phyloP scores from a whole-genome alignment of 2,329 filamentous ascomycete genomes.

The Aspergillus jensenii region DNA sequence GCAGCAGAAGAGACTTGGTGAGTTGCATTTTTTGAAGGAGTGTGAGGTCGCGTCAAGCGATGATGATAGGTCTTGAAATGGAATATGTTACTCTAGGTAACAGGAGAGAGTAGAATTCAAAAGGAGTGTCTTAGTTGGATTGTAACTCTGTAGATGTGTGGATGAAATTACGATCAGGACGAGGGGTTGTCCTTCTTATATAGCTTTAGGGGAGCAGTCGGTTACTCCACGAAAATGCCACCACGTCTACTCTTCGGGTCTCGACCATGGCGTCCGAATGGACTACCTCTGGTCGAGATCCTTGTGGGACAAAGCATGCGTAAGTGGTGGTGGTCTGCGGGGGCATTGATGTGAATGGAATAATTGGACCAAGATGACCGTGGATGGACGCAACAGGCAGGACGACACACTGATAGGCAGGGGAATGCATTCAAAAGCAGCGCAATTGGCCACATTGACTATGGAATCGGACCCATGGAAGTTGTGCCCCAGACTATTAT shows the following conservation, averaged over 20 bases:
- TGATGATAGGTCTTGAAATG: neutral
- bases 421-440: conserved; percentile 4
- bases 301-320: conserved; percentile 1
- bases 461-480: neutral
- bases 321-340: neutral
- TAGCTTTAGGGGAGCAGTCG: neutral
- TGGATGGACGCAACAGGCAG: no score
- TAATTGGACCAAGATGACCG: neutral
- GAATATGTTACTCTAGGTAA: conserved; percentile 9
- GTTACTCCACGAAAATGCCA: neutral
- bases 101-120: neutral
- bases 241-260: neutral
- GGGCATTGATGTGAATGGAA: neutral
- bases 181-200: neutral
- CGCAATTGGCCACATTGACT: neutral
- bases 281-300: neutral
- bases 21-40: conserved; percentile 26
- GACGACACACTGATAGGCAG: neutral
- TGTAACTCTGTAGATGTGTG: neutral
- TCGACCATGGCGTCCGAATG: conserved; percentile 3
- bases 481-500: neutral
- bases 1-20: conserved; percentile 31
- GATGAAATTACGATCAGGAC: neutral
- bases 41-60: conserved; percentile 13
- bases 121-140: conserved; percentile 12